A percentile compares a stretch with the other conserved stretches of the same genome.
Conservation (phyloP, 371 early-diverging fungal genomes). For the Mortierella sp. region DNA sequence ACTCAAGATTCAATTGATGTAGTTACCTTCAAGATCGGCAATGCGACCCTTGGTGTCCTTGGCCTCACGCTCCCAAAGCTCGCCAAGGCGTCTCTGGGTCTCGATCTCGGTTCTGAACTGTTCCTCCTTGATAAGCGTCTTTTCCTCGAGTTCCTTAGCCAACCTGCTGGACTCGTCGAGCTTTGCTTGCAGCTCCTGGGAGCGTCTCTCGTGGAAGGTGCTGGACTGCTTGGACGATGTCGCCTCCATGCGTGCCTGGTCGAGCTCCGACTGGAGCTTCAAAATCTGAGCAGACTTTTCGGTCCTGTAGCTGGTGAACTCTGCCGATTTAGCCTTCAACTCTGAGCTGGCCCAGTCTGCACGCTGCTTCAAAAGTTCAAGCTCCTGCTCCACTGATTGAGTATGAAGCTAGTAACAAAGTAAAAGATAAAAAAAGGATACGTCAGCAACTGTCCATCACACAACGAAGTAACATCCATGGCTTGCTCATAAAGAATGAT, state of each 20-base stretch:
- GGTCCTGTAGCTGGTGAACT: constrained; percentile 30
- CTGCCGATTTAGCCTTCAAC: constrained; percentile 42
- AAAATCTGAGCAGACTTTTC: constrained; percentile 45
- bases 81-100: constrained; percentile 71
- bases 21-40: constrained; percentile 62
- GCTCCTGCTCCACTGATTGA: constrained; percentile 49
- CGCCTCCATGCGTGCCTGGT: constrained; percentile 39
- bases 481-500: no score
- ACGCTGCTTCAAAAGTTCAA: constrained; percentile 49
- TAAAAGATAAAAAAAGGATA: not conserved
- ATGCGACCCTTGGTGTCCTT: constrained; percentile 65
- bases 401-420: constrained; percentile 42
- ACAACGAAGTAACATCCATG: not conserved
- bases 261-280: constrained; percentile 48
- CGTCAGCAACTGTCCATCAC: not conserved
- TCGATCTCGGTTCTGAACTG: constrained; percentile 78
- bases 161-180: constrained; percentile 63
- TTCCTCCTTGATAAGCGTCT: constrained; percentile 64
- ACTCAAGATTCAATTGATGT: no score
- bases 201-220: constrained; percentile 54
- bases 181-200: constrained; percentile 61
- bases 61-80: constrained; percentile 67
- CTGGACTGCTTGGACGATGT: constrained; percentile 31
- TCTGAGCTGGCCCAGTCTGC: constrained; percentile 42
- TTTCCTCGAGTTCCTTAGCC: constrained; percentile 64